phyloP scores from a whole-genome alignment of 202 grass and related monocot species.

The Panicum hallii region DNA sequence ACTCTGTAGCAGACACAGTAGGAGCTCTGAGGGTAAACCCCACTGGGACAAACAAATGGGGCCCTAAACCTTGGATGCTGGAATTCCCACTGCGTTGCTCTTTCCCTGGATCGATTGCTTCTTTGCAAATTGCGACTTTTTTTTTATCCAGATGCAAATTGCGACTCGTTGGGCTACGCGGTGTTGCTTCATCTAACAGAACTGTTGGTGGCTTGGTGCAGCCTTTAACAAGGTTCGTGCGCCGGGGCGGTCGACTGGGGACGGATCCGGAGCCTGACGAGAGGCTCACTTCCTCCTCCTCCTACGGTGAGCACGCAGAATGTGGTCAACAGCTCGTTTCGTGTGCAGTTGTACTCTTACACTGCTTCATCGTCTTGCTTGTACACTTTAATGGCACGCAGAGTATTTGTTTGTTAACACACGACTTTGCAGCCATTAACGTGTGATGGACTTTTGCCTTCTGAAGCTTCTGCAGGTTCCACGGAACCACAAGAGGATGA shows the following conservation, averaged over 20 bases:
- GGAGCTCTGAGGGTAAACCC: neutral
- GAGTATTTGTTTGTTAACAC: neutral
- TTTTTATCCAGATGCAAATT: neutral
- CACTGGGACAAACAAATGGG: neutral
- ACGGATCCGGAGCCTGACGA: constrained; percentile 49
- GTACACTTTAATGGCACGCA: neutral
- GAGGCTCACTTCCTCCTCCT: constrained; percentile 41
- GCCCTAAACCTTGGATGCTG: constrained; percentile 6
- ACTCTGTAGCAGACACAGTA: neutral
- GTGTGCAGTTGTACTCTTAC: constrained; percentile 30
- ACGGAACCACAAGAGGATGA: constrained; percentile 46
- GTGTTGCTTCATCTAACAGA: neutral
- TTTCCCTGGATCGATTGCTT: neutral
- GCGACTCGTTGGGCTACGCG: neutral
- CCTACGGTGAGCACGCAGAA: constrained; percentile 48
- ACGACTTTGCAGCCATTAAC: constrained; percentile 35
- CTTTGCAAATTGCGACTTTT: constrained; percentile 7
- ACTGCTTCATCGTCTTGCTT: neutral
- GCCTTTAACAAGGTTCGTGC: constrained; percentile 64
- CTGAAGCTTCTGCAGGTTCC: constrained; percentile 54
- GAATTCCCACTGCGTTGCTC: neutral
- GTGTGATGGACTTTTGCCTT: neutral
- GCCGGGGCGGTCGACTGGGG: constrained; percentile 35
- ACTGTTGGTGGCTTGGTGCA: constrained; percentile 48
- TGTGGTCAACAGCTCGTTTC: constrained; percentile 16